Conservation (phyloP, 2,329 filamentous ascomycete genomes). For the Colletotrichum horii region DNA sequence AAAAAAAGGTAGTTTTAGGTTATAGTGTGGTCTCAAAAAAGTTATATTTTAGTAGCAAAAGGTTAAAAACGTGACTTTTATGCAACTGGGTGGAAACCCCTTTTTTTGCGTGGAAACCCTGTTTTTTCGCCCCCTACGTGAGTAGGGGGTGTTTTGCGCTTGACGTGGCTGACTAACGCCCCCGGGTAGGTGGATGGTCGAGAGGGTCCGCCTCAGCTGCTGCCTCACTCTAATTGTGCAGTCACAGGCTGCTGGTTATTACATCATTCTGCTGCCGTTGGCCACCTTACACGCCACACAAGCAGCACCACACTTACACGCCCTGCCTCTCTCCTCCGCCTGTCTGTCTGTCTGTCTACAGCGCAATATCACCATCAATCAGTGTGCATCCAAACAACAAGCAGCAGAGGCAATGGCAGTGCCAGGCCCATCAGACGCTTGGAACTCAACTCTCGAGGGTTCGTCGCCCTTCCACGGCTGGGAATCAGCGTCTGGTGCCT, state of each 20-base stretch:
- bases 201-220: constrained; percentile 5
- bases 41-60: too few relatives aligned
- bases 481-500: neutral
- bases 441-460: neutral
- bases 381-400: neutral
- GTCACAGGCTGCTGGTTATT: neutral
- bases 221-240: neutral
- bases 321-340: neutral
- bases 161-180: too few relatives aligned
- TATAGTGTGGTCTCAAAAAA: too few relatives aligned
- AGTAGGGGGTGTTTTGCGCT: too few relatives aligned
- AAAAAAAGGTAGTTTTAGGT: too few relatives aligned
- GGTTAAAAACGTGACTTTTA: too few relatives aligned
- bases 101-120: too few relatives aligned
- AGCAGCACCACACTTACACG: neutral
- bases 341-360: neutral
- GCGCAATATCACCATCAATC: neutral
- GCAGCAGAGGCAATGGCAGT: neutral
- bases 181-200: neutral
- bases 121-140: too few relatives aligned
- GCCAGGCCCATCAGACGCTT: neutral
- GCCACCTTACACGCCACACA: neutral
- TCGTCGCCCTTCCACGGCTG: neutral
- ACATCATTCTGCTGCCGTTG: constrained; percentile 8
- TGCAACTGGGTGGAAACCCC: too few relatives aligned